Base-by-base conservation (phyloP, 225 moss, liverwort and hornwort genomes). In the Polytrichum formosum region DNA sequence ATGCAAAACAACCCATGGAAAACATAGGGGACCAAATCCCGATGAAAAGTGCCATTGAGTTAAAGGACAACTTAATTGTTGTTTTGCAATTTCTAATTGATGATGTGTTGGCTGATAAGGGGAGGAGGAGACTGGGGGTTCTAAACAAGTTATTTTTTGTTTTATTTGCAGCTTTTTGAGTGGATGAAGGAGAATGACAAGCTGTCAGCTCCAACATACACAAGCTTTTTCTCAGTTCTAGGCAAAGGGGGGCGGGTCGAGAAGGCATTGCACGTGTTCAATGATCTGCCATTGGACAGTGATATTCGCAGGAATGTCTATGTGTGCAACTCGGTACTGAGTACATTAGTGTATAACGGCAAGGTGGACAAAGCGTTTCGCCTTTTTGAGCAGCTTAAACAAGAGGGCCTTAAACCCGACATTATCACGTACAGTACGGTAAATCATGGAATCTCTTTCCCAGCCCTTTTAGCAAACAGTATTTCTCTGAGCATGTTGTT, bases 301-400 rank as follows among this genome's bases (percentile, higher is more conserved):
- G 82, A 83, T 13, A 72, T 83, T 46, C 92, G 88, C 73, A 67
- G 75, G 63, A 92, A 90, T 67, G 73, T 92, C 35, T 92, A 79
- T 35, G 86, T 92, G 28, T 90, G 92, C 83, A 92, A 92, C 70
- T 81, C 90, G 23, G 67, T 92, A 66, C 78, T 92, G 69, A 87
- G 90, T 80, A 87, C 87, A 2, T 67, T 92, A 81, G 70, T 90
- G 26, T 81, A 73, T 70, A 92, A 87, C 60, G 90, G 81, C 16
- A 92, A 85, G 84, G 78, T 92, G 27, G 90, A 88, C 63, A 92
- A 90, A 70, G 90, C 90, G 23, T 87, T 92, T 68, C 84, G 88
- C 27, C 78, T 86, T 55, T 90, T 92, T 56, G 84, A 70, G 71
- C 79, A 81, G 69, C 81, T 92, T n/a, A 86, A 90, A 82, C 67